A percentile compares a stretch with the other conserved stretches of the same genome.
Evolutionary conservation across 129 eudicot genomes (phyloP).

Genomic region (Escallonia rubra): DNA sequence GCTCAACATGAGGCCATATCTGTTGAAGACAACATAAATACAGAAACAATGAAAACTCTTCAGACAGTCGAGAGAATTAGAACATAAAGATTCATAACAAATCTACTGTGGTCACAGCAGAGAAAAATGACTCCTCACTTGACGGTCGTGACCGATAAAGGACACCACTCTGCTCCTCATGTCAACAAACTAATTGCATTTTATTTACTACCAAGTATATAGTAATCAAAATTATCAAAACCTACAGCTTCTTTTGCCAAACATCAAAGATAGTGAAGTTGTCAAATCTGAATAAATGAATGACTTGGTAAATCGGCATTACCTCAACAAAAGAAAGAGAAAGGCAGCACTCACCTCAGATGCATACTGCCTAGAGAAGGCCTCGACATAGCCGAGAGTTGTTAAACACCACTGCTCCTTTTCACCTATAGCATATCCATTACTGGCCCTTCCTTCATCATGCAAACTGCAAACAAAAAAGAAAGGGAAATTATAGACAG

Average conservation of each 20-base stretch:
- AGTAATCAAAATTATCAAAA: too few species aligned
- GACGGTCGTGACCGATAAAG: too few species aligned
- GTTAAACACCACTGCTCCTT: slow-evolving; percentile 89
- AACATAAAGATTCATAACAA: too few species aligned
- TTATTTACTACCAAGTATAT: too few species aligned
- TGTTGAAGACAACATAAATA: slow-evolving; percentile 23
- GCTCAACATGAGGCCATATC: slow-evolving; percentile 88
- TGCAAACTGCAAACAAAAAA: slow-evolving; percentile 8
- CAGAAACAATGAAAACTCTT: background rate
- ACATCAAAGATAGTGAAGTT: too few species aligned
- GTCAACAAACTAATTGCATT: too few species aligned
- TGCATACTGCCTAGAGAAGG: slow-evolving; percentile 92
- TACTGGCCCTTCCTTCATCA: slow-evolving; percentile 26
- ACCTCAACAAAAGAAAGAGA: background rate
- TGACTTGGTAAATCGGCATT: too few species aligned
- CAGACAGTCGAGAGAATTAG: background rate
- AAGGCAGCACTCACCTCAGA: slow-evolving; percentile 62
- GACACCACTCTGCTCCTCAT: too few species aligned
- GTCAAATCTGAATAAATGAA: too few species aligned
- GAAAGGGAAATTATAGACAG: background rate
- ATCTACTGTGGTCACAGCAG: too few species aligned
- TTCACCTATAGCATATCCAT: slow-evolving; percentile 54
- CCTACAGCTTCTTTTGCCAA: too few species aligned
- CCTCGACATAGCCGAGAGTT: slow-evolving; percentile 86
- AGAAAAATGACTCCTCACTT: too few species aligned